These are phyloP conservation scores for Teratosphaeria nubilosa DNA, from an alignment of 2,329 filamentous ascomycete genomes.

Conservation along the genomic window DNA sequence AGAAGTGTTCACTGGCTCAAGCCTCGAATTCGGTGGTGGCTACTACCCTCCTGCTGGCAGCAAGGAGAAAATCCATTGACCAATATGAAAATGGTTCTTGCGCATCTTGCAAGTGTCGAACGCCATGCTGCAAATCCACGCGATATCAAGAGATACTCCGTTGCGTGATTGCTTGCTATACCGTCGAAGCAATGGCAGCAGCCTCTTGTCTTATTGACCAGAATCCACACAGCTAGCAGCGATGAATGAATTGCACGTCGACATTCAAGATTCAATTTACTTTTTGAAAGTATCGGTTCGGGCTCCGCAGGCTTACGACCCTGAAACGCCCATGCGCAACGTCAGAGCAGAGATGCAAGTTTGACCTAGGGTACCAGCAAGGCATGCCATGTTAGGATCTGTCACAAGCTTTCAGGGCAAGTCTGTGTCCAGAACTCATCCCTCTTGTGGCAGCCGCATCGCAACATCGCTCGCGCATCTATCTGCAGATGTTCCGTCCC, in stretches of 20 bases:
- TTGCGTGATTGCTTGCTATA: too few relatives aligned
- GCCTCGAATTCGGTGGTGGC: conserved; percentile 40
- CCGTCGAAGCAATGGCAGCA: not conserved
- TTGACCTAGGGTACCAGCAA: not conserved
- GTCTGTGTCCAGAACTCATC: not conserved
- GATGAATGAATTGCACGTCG: not conserved
- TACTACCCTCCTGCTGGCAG: conserved; percentile 36
- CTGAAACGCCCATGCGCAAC: not conserved
- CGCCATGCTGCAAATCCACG: not conserved
- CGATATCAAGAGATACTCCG: not conserved
- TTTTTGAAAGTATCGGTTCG: not conserved
- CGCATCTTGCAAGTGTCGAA: not conserved
- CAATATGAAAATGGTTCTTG: not conserved
- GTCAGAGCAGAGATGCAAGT: not conserved
- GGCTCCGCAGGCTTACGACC: not conserved
- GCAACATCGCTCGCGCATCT: not conserved
- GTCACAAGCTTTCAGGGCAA: not conserved
- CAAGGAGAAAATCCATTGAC: conserved; percentile 26
- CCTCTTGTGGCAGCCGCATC: not conserved
- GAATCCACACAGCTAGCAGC: not conserved
- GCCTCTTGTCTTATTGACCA: not conserved
- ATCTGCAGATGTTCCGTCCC: too few relatives aligned
- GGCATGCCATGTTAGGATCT: not conserved
- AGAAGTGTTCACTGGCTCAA: conserved; percentile 33
- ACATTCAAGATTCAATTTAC: not conserved